Conservation (phyloP, 495 filamentous ascomycete species). For the Chlorociboria aeruginascens region DNA sequence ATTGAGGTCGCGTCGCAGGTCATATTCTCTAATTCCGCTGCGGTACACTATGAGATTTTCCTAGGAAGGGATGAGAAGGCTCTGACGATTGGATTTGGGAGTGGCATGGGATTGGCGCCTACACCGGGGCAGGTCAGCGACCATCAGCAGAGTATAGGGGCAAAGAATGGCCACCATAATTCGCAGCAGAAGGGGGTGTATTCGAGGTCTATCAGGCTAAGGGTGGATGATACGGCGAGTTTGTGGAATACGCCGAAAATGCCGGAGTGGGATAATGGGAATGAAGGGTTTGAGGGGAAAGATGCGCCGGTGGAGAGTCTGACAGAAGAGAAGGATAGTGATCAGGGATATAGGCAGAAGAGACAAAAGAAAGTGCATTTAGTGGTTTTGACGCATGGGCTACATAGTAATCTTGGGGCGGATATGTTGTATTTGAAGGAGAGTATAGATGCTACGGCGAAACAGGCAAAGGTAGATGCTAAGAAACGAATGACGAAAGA, state of each 20-base stretch:
- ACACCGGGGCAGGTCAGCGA: constrained; percentile 61
- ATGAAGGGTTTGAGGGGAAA: constrained; percentile 10
- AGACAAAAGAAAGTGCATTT: constrained; percentile 71
- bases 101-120: constrained; percentile 22
- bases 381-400: constrained; percentile 84
- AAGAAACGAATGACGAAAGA: constrained; percentile 40
- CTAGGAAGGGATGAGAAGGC: constrained; percentile 78
- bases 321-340: constrained; percentile 15
- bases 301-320: constrained; percentile 9
- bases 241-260: constrained; percentile 86
- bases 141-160: constrained; percentile 42
- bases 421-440: constrained; percentile 98
- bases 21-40: constrained; percentile 77
- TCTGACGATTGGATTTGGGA: constrained; percentile 49
- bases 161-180: constrained; percentile 34
- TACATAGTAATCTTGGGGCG: constrained; percentile 93
- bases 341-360: constrained; percentile 20
- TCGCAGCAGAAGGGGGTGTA: constrained; percentile 61
- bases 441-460: constrained; percentile 77
- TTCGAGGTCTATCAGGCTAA: constrained; percentile 60
- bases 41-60: constrained; percentile 81
- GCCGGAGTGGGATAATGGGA: constrained; percentile 47
- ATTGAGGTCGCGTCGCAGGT: constrained; percentile 87
- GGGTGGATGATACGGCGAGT: constrained; percentile 74
- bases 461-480: constrained; percentile 49